Evolutionary conservation across 768 basidiomycete genomes (phyloP), one percentile per base, ranked within the genome.

Genomic region (Tephrocybe sp.): DNA sequence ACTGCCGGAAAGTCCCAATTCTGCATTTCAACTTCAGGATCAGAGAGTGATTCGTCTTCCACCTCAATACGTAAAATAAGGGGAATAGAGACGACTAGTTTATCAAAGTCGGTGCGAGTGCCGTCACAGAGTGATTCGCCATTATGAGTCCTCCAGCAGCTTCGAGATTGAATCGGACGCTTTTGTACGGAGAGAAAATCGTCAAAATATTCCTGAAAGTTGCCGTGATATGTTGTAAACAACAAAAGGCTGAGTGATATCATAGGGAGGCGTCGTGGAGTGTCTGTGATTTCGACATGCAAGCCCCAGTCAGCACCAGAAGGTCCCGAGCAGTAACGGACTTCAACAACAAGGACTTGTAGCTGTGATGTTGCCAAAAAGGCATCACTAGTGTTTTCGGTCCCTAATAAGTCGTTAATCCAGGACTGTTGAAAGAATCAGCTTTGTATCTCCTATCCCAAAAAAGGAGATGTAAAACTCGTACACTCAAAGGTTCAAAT

Each of bases 1-100:
- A n/a, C n/a, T n/a, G n/a, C 27, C 13, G 44, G 64, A 36, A 64
- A 62, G 30, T 62, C 45, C 62, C 64, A 63, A 9, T 24, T 19
- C 15, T 49, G 47, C 11, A 12, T 3, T 18, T 49, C 21, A 4
- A 34, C 15, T 1, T 16, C 24, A 8, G 29, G n/a, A 31, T 42
- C 16, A 1, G 21, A 6, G 1, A 25, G 44, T 22, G 23, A 29
- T 24, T 52, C 48, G 16, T 48, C 38, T 12, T 34, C 50, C 29
- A 58, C 49, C n/a, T 64, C 58, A n/a, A 60, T 31, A 3, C 39
- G 22, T 8, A 59, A 41, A n/a, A 61, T 25, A 25, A 60, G 39
- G 5, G 61, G 62, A 21, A 66, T 34, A 39, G 59, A 56, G 7
- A 58, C 16, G 15, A 62, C 53, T 27, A 62, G 21, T 8, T 56